These are phyloP conservation scores for Psidium guajava DNA, from an alignment of 345 rosid species.

Conservation along the genomic window DNA sequence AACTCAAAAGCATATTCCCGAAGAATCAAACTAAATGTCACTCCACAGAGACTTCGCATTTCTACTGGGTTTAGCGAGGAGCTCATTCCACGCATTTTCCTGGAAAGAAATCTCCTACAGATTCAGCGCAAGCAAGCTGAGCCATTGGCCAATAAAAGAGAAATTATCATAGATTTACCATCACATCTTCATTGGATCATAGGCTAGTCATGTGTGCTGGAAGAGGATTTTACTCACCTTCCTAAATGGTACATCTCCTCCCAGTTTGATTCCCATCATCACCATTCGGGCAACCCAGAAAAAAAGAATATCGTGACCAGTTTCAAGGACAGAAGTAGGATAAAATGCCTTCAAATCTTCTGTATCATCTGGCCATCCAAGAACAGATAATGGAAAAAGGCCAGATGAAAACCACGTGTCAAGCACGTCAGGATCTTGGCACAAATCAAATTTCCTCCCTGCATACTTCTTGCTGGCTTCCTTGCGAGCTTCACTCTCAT, in stretches of 20 bases:
- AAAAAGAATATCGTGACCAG: slow-evolving; percentile 92
- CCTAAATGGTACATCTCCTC: slow-evolving; percentile 85
- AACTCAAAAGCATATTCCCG: neutral
- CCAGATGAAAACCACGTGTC: slow-evolving; percentile 99
- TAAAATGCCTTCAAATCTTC: slow-evolving; percentile 80
- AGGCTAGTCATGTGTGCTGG: no score
- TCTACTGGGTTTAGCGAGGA: neutral
- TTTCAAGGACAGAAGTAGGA: slow-evolving; percentile 91
- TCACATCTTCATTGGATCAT: neutral
- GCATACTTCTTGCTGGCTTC: slow-evolving; percentile 48
- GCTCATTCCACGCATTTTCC: neutral
- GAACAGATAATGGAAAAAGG: slow-evolving; percentile 64
- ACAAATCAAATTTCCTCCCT: slow-evolving; percentile 62
- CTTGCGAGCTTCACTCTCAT: slow-evolving; percentile 51
- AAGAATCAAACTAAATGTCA: neutral
- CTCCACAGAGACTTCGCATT: neutral
- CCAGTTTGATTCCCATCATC: slow-evolving; percentile 74
- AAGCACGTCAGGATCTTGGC: slow-evolving; percentile 90
- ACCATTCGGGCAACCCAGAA: slow-evolving; percentile 99
- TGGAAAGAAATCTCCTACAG: neutral
- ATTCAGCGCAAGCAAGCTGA: neutral
- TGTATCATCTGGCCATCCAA: slow-evolving; percentile 96
- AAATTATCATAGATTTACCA: neutral
- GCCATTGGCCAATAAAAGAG: neutral
- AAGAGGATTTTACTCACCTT: slow-evolving; percentile 26